phyloP scores from a whole-genome alignment of 768 basidiomycete genomes.

The Mycena maculata region DNA sequence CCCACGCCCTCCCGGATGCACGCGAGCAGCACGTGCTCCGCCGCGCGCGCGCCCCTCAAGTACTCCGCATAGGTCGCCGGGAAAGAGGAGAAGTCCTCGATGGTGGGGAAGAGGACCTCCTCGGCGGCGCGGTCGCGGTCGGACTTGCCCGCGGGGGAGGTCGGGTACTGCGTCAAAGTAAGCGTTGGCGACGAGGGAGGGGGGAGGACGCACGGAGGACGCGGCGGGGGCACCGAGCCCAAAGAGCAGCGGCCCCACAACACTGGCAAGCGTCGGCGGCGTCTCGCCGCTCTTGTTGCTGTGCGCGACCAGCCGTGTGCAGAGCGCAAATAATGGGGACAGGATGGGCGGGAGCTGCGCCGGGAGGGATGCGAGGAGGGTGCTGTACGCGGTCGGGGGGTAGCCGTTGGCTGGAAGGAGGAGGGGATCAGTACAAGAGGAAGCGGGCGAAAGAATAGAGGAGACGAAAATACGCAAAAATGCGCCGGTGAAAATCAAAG shows the following conservation, averaged over 20 bases:
- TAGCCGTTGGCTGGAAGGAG: constrained; percentile 67
- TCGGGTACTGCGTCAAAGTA: too few relatives aligned
- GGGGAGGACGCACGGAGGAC: constrained; percentile 60
- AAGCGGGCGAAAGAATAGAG: constrained; percentile 37
- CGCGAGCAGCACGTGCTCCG: constrained; percentile 92
- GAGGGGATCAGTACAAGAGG: constrained; percentile 27
- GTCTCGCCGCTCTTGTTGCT: constrained; percentile 89
- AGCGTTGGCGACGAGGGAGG: too few relatives aligned
- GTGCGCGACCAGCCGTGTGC: constrained; percentile 86
- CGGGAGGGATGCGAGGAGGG: constrained; percentile 74
- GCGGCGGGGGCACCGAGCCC: constrained; percentile 58
- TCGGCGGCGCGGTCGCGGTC: constrained; percentile 14
- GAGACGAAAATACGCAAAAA: too few relatives aligned
- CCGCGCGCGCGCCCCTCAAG: constrained; percentile 85
- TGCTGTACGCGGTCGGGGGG: constrained; percentile 76
- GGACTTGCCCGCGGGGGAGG: constrained; percentile 86
- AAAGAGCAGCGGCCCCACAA: constrained; percentile 92
- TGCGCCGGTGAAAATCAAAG: too few relatives aligned
- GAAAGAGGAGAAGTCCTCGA: constrained; percentile 46
- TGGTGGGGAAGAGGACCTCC: constrained; percentile 25
- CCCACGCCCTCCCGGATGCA: constrained; percentile 85
- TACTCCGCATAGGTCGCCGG: constrained; percentile 74
- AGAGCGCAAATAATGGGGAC: constrained; percentile 79
- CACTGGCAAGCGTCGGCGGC: constrained; percentile 87
- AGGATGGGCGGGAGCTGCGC: constrained; percentile 77